Evolutionary conservation across 805 yeast species (phyloP).

Genomic region (Trichomonascus vanleenenianus): DNA sequence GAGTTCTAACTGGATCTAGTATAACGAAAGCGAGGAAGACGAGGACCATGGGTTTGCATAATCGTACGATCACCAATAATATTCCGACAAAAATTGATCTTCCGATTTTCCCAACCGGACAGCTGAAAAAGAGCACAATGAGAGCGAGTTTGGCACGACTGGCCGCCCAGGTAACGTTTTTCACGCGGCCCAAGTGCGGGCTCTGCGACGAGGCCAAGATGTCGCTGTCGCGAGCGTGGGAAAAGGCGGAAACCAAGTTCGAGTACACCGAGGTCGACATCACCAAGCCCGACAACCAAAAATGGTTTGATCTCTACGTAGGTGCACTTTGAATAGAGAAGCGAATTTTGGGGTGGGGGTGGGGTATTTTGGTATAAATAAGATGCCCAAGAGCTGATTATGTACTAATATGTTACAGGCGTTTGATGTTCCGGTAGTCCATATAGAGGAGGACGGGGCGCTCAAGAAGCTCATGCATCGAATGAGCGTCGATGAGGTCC

Average conservation of each 20-base stretch:
- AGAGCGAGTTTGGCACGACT: neutral
- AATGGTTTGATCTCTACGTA: slow-evolving; percentile 30
- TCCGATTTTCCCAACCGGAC: neutral
- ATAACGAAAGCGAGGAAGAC: slow-evolving; percentile 9
- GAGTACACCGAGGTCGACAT: slow-evolving; percentile 26
- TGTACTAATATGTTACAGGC: slow-evolving; percentile 17
- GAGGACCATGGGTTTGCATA: slow-evolving; percentile 14
- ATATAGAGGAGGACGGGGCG: slow-evolving; percentile 14
- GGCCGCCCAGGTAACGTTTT: slow-evolving; percentile 20
- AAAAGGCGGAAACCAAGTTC: slow-evolving; percentile 12
- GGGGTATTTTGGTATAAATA: neutral
- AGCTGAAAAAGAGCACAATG: neutral
- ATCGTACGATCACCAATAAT: neutral
- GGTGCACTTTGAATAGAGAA: slow-evolving; percentile 4
- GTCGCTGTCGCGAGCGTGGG: slow-evolving; percentile 15
- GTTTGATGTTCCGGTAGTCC: slow-evolving; percentile 32
- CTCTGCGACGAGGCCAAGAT: slow-evolving; percentile 28
- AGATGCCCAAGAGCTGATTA: neutral
- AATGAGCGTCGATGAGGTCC: slow-evolving; percentile 16
- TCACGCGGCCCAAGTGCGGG: slow-evolving; percentile 31
- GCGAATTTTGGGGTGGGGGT: neutral
- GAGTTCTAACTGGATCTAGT: slow-evolving; percentile 1
- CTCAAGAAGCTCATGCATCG: slow-evolving; percentile 23
- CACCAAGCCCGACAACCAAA: slow-evolving; percentile 24
- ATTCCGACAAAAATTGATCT: neutral